Evolutionary conservation across 2,329 filamentous ascomycete genomes (phyloP).

Genomic region (Bipolaris oryzae): DNA sequence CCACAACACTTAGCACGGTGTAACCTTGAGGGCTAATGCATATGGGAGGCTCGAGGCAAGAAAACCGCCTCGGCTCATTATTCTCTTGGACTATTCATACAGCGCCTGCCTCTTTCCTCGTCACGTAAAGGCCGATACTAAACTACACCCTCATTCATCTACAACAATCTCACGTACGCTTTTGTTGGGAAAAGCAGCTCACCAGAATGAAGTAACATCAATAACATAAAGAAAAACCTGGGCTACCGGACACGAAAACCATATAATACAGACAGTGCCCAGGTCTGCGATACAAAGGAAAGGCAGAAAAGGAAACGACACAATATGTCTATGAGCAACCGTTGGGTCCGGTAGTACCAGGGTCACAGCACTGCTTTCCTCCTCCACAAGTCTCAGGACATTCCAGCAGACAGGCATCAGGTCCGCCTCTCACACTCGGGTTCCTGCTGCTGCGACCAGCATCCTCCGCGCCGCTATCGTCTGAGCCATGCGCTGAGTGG

Average conservation of each 20-base stretch:
- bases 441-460: constrained; percentile 38
- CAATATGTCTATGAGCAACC: constrained; percentile 19
- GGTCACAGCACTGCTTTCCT: constrained; percentile 52
- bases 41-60: neutral
- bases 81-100: neutral
- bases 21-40: neutral
- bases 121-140: neutral
- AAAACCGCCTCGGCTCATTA: neutral
- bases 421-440: constrained; percentile 45
- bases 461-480: constrained; percentile 42
- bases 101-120: too few relatives aligned
- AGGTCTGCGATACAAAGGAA: neutral
- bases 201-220: neutral
- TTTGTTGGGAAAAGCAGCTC: neutral
- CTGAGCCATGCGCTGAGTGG: constrained; percentile 45
- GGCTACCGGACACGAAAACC: neutral
- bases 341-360: constrained; percentile 36
- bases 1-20: neutral
- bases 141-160: neutral
- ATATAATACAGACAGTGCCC: constrained; percentile 1
- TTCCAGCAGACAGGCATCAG: constrained; percentile 51
- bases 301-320: neutral
- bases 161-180: too few relatives aligned
- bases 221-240: neutral
- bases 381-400: constrained; percentile 53